phyloP scores from a whole-genome alignment of 768 basidiomycete species.

The Boletus patriciae region DNA sequence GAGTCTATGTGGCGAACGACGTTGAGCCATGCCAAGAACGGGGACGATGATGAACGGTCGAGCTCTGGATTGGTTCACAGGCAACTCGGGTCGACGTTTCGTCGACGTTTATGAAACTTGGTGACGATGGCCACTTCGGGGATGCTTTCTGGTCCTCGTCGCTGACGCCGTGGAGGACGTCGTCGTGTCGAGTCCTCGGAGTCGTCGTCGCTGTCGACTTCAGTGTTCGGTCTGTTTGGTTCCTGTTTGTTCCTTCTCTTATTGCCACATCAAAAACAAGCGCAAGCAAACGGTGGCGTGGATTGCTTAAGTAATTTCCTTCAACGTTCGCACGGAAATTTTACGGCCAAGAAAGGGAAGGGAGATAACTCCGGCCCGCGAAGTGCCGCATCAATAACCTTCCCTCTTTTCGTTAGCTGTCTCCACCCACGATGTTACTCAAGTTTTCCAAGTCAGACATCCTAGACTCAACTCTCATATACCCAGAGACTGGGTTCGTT shows the following conservation, averaged over 20 bases:
- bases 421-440: slow-evolving; percentile 45
- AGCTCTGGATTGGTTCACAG: slow-evolving; percentile 11
- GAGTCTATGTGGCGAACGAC: slow-evolving; percentile 48
- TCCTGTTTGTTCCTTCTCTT: slow-evolving; percentile 26
- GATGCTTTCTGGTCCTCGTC: slow-evolving; percentile 17
- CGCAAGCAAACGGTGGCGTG: slow-evolving; percentile 27
- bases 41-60: slow-evolving; percentile 18
- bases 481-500: slow-evolving; percentile 49
- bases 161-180: slow-evolving; percentile 18
- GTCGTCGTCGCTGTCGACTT: slow-evolving; percentile 32
- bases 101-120: slow-evolving; percentile 7
- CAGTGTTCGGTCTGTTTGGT: slow-evolving; percentile 31
- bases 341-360: slow-evolving; percentile 1
- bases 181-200: slow-evolving; percentile 25
- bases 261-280: slow-evolving; percentile 31
- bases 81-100: slow-evolving; percentile 12
- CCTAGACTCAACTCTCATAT: slow-evolving; percentile 54
- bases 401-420: neutral
- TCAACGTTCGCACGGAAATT: slow-evolving; percentile 7
- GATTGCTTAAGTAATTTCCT: neutral
- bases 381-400: no score
- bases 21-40: slow-evolving; percentile 40
- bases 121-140: slow-evolving; percentile 2
- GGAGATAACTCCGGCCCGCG: neutral
- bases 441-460: slow-evolving; percentile 60